A percentile compares a stretch with the other conserved stretches of the same genome.
These are phyloP conservation scores for Apiotrichum brassicae DNA, from an alignment of 1,284 basidiomycete genomes.

Conservation along the genomic window DNA sequence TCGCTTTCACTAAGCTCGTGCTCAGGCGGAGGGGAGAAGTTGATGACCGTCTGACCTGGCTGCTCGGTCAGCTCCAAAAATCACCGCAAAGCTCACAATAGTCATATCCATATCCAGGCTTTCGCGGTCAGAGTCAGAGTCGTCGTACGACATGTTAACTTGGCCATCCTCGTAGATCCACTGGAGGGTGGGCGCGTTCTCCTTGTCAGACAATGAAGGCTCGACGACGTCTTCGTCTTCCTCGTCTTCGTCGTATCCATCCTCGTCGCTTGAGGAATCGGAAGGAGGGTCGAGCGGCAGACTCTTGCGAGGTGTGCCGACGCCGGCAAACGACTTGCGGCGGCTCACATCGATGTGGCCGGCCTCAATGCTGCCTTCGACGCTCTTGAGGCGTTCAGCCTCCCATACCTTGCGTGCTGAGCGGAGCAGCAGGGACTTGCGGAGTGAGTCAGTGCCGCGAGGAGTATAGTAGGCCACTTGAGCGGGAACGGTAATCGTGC, in stretches of 20 bases:
- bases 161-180: constrained; percentile 32
- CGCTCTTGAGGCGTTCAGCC: constrained; percentile 22
- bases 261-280: constrained; percentile 13
- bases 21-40: constrained; percentile 7
- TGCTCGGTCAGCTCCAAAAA: constrained; percentile 11
- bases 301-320: constrained; percentile 23
- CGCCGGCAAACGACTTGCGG: constrained; percentile 25
- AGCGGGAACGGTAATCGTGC: constrained; percentile 19
- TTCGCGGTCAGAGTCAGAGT: constrained; percentile 33
- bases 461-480: constrained; percentile 32
- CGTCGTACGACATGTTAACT: constrained; percentile 18
- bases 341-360: constrained; percentile 25
- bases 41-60: constrained; percentile 24
- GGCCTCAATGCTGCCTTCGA: constrained; percentile 34
- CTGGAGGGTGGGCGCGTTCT: constrained; percentile 13
- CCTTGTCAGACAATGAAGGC: constrained; percentile 25
- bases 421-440: constrained; percentile 37
- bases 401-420: constrained; percentile 42
- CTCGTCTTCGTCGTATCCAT: constrained; percentile 9
- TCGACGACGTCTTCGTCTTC: constrained; percentile 13
- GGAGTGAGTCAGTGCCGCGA: constrained; percentile 28
- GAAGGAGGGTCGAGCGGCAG: constrained; percentile 7
- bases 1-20: constrained; percentile 10
- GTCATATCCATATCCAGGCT: constrained; percentile 32
- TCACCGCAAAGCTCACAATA: too few species aligned